These are phyloP conservation scores for Seiridium unicorne DNA, from an alignment of 2,329 filamentous ascomycete genomes.

Conservation along the genomic window DNA sequence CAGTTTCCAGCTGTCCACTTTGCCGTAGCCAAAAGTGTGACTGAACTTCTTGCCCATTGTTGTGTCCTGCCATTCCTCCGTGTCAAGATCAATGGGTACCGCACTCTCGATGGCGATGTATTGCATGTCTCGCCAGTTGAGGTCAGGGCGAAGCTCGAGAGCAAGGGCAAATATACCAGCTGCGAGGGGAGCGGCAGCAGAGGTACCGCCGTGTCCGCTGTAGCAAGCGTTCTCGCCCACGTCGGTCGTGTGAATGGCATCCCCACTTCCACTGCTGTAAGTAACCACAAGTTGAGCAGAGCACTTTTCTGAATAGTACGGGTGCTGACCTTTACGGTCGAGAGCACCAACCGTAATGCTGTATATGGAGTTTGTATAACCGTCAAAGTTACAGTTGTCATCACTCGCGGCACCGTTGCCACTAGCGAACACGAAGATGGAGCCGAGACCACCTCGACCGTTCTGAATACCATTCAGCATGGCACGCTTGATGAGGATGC, in stretches of 20 bases:
- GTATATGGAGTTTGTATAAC: slow-evolving; percentile 99
- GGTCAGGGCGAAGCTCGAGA: slow-evolving; percentile 77
- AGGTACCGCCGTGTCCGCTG: slow-evolving; percentile 85
- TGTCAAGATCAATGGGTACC: slow-evolving; percentile 71
- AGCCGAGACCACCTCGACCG: slow-evolving; percentile 78
- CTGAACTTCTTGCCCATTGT: slow-evolving; percentile 83
- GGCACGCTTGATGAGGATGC: slow-evolving; percentile 81
- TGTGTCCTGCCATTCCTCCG: slow-evolving; percentile 78
- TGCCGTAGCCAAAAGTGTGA: slow-evolving; percentile 94
- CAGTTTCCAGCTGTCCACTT: slow-evolving; percentile 82
- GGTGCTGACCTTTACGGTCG: slow-evolving; percentile 81
- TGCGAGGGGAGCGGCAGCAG: slow-evolving; percentile 88
- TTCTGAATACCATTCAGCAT: slow-evolving; percentile 93
- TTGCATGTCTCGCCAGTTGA: slow-evolving; percentile 93
- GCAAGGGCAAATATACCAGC: slow-evolving; percentile 90
- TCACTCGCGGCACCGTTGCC: slow-evolving; percentile 85
- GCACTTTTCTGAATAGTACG: slow-evolving; percentile 95
- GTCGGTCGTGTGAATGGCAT: slow-evolving; percentile 95
- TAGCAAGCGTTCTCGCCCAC: slow-evolving; percentile 82
- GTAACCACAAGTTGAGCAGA: slow-evolving; percentile 94
- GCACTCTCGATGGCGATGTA: slow-evolving; percentile 86
- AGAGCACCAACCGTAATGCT: slow-evolving; percentile 95
- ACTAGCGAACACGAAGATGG: slow-evolving; percentile 94
- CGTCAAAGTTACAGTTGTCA: slow-evolving; percentile 99
- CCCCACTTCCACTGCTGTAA: slow-evolving; percentile 86